Evolutionary conservation across 1,284 basidiomycete species (phyloP).

Genomic region (Ceratobasidium sp.): DNA sequence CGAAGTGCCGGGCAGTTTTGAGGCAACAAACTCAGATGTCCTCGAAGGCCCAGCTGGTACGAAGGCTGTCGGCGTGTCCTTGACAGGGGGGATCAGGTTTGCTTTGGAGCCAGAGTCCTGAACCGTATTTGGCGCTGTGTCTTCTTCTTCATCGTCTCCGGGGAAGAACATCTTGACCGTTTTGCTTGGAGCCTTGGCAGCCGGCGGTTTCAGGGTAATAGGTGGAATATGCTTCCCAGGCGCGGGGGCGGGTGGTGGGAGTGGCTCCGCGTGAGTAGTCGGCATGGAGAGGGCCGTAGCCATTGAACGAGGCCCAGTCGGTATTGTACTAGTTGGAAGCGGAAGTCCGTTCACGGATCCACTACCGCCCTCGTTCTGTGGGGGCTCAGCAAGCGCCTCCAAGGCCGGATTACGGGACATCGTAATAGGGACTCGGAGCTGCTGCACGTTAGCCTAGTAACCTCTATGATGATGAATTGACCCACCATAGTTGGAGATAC

Average conservation of each 20-base stretch:
- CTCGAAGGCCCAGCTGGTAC: conserved; percentile 2
- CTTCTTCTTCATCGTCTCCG: conserved; percentile 50
- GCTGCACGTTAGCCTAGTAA: conserved; percentile 2
- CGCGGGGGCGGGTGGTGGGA: background rate
- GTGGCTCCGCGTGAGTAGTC: conserved; percentile 10
- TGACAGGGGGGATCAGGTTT: conserved; percentile 28
- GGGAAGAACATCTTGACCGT: conserved; percentile 51
- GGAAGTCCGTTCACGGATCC: conserved; percentile 15
- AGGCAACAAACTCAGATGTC: conserved; percentile 22
- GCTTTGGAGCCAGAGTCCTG: conserved; percentile 22
- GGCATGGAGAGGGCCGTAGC: conserved; percentile 28
- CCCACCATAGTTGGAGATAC: conserved; percentile 26
- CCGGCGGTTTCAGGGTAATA: conserved; percentile 21
- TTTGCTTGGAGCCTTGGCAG: conserved; percentile 41
- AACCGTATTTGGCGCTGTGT: conserved; percentile 2
- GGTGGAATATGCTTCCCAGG: conserved; percentile 15
- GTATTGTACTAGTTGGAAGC: conserved; percentile 33
- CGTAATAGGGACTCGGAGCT: conserved; percentile 23
- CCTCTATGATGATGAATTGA: background rate
- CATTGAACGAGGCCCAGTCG: conserved; percentile 40
- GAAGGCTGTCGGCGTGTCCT: background rate
- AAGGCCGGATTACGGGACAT: conserved; percentile 19
- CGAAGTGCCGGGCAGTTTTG: conserved; percentile 4
- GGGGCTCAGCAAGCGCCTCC: conserved; percentile 9
- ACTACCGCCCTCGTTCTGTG: background rate